Evolutionary conservation across 2,329 filamentous ascomycete genomes (phyloP).

Genomic region (Colletotrichum filicis): DNA sequence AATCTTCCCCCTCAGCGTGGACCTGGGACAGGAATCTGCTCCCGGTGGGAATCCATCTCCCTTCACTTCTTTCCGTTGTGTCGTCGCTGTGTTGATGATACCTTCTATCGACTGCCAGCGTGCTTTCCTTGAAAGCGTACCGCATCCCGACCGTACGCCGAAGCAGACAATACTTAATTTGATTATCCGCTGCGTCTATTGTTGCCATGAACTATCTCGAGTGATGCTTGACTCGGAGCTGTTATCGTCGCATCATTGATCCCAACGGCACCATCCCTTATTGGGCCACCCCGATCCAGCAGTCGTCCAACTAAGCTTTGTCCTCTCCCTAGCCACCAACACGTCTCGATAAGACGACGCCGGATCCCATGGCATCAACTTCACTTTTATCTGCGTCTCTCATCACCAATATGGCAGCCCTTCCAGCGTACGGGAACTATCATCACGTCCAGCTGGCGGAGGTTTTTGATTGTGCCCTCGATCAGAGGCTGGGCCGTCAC

Average conservation of each 20-base stretch:
- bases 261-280: too few relatives aligned
- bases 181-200: not conserved
- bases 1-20: not conserved
- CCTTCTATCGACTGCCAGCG: not conserved
- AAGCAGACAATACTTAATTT: not conserved
- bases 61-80: not conserved
- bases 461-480: not conserved
- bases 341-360: not conserved
- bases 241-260: not conserved
- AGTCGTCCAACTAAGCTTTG: not conserved
- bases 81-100: not conserved
- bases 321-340: not conserved
- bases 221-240: not conserved
- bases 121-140: too few relatives aligned
- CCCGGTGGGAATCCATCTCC: not conserved
- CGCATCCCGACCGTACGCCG: not conserved
- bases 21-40: not conserved
- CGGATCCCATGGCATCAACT: not conserved
- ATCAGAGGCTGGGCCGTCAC: slow-evolving; percentile 11
- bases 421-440: not conserved
- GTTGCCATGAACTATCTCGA: not conserved
- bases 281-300: too few relatives aligned
- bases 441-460: not conserved
- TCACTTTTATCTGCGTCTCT: not conserved
- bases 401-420: slow-evolving; percentile 3